A percentile compares a stretch with the other conserved stretches of the same genome.
Conservation (phyloP, 345 rosid species). For the Rubroshorea leprosula region DNA sequence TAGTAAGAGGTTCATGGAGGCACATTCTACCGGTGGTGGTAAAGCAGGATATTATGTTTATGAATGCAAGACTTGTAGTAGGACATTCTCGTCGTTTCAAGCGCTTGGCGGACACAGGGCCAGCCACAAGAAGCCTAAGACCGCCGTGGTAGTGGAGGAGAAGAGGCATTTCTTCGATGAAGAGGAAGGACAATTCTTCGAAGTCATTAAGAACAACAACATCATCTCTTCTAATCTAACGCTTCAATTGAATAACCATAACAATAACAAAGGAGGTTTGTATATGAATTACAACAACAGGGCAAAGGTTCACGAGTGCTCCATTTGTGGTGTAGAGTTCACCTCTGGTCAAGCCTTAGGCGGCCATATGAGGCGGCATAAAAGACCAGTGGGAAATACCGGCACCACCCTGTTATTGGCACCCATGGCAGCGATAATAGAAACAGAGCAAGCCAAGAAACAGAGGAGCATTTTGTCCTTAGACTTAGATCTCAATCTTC, state of each 20-base stretch:
- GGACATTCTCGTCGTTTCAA: constrained; percentile 87
- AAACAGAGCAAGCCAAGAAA: constrained; percentile 31
- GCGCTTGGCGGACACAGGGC: constrained; percentile 98
- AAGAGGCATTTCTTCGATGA: constrained; percentile 26
- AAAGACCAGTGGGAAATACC: constrained; percentile 35
- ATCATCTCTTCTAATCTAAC: constrained; percentile 33
- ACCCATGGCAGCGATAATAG: constrained; percentile 35
- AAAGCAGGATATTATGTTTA: constrained; percentile 75
- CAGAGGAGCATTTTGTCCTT: constrained; percentile 54
- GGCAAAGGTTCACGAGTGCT: constrained; percentile 80
- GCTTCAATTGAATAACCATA: constrained; percentile 47
- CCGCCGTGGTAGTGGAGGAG: constrained; percentile 16
- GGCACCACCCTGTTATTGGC: constrained; percentile 39
- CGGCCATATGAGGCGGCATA: constrained; percentile 96
- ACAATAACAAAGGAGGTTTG: constrained; percentile 20
- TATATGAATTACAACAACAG: constrained; percentile 20
- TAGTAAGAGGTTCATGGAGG: constrained; percentile 62
- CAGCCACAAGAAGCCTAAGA: constrained; percentile 87
- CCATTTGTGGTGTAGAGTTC: constrained; percentile 84
- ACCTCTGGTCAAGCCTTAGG: constrained; percentile 97
- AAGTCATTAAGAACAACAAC: constrained; percentile 30
- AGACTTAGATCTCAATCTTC: constrained; percentile 93
- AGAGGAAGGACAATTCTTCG: constrained; percentile 24
- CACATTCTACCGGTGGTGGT: constrained; percentile 40
- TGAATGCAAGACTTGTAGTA: constrained; percentile 86